These are phyloP conservation scores for Ogataea degrootiae DNA, from an alignment of 805 yeast genomes.

Conservation along the genomic window DNA sequence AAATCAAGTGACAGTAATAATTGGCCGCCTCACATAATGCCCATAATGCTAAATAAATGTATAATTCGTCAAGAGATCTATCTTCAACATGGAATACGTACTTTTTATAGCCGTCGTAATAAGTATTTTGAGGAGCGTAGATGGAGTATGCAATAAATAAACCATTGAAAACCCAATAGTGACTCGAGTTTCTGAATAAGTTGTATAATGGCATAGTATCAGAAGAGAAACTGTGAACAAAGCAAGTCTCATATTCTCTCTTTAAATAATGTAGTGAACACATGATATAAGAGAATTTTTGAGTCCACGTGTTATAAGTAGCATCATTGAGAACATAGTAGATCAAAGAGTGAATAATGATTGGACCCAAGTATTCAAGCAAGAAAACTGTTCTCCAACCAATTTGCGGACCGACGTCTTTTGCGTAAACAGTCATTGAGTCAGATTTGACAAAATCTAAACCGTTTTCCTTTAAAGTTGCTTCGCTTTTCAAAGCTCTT, in stretches of 20 bases:
- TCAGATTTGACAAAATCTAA: slow-evolving; percentile 29
- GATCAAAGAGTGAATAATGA: slow-evolving; percentile 69
- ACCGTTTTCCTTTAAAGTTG: slow-evolving; percentile 44
- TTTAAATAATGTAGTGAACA: slow-evolving; percentile 75
- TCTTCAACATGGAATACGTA: slow-evolving; percentile 43
- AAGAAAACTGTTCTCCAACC: slow-evolving; percentile 89
- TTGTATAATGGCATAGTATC: slow-evolving; percentile 91
- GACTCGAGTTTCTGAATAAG: slow-evolving; percentile 82
- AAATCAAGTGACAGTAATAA: slow-evolving; percentile 62
- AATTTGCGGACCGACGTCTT: slow-evolving; percentile 91
- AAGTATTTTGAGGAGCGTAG: slow-evolving; percentile 27
- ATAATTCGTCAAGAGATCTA: slow-evolving; percentile 28
- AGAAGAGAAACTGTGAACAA: slow-evolving; percentile 79
- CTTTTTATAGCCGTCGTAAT: slow-evolving; percentile 20
- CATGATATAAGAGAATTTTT: slow-evolving; percentile 48
- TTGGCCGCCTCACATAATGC: slow-evolving; percentile 66
- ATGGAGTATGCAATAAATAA: slow-evolving; percentile 31
- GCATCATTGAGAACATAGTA: slow-evolving; percentile 42
- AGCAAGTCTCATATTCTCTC: slow-evolving; percentile 83
- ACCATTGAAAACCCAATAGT: slow-evolving; percentile 93
- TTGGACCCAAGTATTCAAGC: slow-evolving; percentile 87
- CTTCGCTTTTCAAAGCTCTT: slow-evolving; percentile 40
- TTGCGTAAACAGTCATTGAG: slow-evolving; percentile 50
- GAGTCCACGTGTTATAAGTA: slow-evolving; percentile 43
- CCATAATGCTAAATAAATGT: slow-evolving; percentile 41